phyloP scores from a whole-genome alignment of 352 stramenopile genomes.

The Aphanomyces astaci region DNA sequence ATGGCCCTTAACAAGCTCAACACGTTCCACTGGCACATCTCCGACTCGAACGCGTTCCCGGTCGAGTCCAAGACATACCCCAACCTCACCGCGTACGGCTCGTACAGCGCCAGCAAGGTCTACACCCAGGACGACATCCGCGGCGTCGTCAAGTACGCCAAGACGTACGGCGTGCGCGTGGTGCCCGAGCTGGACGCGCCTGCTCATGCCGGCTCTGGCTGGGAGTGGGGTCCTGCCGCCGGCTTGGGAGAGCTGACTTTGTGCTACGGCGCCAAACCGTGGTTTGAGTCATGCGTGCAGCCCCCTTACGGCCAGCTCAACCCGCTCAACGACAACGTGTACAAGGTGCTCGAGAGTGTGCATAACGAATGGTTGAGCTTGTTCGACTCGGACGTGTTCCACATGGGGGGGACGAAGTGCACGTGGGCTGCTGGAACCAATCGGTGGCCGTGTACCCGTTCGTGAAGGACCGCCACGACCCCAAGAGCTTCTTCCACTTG shows the following conservation, averaged over 20 bases:
- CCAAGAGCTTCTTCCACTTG: background rate
- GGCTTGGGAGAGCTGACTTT: conserved; percentile 19
- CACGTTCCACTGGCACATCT: conserved; percentile 19
- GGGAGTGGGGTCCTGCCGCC: conserved; percentile 8
- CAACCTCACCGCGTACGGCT: conserved; percentile 10
- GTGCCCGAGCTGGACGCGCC: conserved; percentile 29
- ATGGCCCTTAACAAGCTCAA: conserved; percentile 20
- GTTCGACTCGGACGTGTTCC: conserved; percentile 20
- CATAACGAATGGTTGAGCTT: conserved; percentile 18
- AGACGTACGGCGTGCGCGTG: conserved; percentile 25
- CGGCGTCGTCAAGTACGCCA: conserved; percentile 25
- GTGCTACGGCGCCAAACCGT: conserved; percentile 11
- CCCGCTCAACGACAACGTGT: conserved; percentile 24
- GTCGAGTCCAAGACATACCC: conserved; percentile 13
- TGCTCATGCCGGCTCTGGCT: conserved; percentile 21
- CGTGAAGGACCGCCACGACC: background rate
- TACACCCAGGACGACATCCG: conserved; percentile 29
- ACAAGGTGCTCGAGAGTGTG: conserved; percentile 11
- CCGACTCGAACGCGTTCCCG: conserved; percentile 5
- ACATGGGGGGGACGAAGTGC: conserved; percentile 28
- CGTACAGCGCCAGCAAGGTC: conserved; percentile 16
- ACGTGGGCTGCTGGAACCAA: conserved; percentile 22
- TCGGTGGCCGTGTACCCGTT: conserved; percentile 3
- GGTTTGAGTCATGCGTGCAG: conserved; percentile 12
- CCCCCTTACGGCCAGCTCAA: conserved; percentile 23